These are phyloP conservation scores for Sporothrix pseudoabietina DNA, from an alignment of 2,329 filamentous ascomycete species.

Conservation along the genomic window DNA sequence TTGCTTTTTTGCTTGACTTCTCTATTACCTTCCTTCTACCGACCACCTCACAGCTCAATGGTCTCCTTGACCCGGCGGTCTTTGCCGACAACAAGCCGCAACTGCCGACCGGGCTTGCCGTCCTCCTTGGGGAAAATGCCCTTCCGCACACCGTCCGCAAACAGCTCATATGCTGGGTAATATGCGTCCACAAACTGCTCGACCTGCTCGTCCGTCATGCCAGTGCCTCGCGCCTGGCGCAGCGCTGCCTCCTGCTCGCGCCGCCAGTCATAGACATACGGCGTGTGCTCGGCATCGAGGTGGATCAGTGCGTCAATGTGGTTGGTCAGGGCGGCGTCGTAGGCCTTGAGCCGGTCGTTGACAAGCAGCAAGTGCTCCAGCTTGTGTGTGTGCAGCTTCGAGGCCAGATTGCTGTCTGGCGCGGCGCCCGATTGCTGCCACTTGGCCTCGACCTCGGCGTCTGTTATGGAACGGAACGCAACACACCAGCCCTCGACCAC, in stretches of 20 bases:
- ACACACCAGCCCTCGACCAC: slow-evolving; percentile 92
- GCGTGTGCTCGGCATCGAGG: slow-evolving; percentile 68
- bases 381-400: slow-evolving; percentile 51
- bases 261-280: slow-evolving; percentile 83
- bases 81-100: slow-evolving; percentile 63
- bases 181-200: slow-evolving; percentile 70
- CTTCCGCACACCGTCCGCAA: slow-evolving; percentile 58
- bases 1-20: not conserved
- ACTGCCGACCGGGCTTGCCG: slow-evolving; percentile 55
- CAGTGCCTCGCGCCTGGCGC: slow-evolving; percentile 65
- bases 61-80: slow-evolving; percentile 62
- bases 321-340: slow-evolving; percentile 52
- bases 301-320: slow-evolving; percentile 59
- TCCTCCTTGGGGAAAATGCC: slow-evolving; percentile 59
- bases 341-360: slow-evolving; percentile 52
- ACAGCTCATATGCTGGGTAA: slow-evolving; percentile 73
- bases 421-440: slow-evolving; percentile 45
- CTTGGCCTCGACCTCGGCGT: slow-evolving; percentile 54
- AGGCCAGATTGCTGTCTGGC: slow-evolving; percentile 38
- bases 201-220: slow-evolving; percentile 83
- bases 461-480: slow-evolving; percentile 69
- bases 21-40: not conserved
- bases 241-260: slow-evolving; percentile 76
- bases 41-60: slow-evolving; percentile 46
- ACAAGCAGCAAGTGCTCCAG: slow-evolving; percentile 55